A percentile compares a stretch with the other conserved stretches of the same genome.
phyloP scores from a whole-genome alignment of 2,329 filamentous ascomycete genomes.

The Samsoniella hepiali region DNA sequence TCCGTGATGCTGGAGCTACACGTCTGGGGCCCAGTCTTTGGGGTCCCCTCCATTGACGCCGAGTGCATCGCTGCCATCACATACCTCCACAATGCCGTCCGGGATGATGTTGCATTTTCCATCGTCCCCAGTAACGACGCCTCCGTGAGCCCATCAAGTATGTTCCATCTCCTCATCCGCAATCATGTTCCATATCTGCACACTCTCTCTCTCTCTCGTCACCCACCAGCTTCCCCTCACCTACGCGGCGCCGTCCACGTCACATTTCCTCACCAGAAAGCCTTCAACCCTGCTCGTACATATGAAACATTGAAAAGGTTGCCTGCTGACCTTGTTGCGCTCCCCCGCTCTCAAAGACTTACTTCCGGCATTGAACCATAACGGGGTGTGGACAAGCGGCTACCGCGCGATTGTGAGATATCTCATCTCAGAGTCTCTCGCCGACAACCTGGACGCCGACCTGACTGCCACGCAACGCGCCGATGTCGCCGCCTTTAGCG shows the following conservation, averaged over 20 bases:
- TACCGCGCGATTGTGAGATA: conserved; percentile 60
- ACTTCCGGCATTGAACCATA: conserved; percentile 53
- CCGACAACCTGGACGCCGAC: conserved; percentile 37
- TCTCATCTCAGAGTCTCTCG: conserved; percentile 40
- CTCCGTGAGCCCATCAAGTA: conserved; percentile 67
- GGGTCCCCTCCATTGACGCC: conserved; percentile 83
- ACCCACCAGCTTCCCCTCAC: conserved; percentile 15
- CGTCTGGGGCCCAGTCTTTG: conserved; percentile 87
- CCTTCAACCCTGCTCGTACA: conserved; percentile 16
- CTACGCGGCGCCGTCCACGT: conserved; percentile 16
- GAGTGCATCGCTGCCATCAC: conserved; percentile 84
- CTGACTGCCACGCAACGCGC: conserved; percentile 41
- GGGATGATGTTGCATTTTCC: conserved; percentile 56
- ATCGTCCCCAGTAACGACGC: conserved; percentile 72
- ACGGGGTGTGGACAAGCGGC: conserved; percentile 54
- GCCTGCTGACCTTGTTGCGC: conserved; percentile 23
- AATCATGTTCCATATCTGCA: not conserved
- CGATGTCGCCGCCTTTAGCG: conserved; percentile 52
- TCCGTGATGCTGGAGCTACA: conserved; percentile 62
- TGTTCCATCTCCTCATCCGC: conserved; percentile 30
- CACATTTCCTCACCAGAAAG: not conserved
- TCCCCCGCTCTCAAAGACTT: conserved; percentile 39
- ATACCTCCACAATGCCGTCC: conserved; percentile 65
- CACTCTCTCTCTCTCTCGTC: not conserved
- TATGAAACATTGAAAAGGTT: conserved; percentile 12